Evolutionary conservation across 495 filamentous ascomycete genomes (phyloP), one percentile per base, ranked within the genome.

Genomic region (Neurospora discreta): DNA sequence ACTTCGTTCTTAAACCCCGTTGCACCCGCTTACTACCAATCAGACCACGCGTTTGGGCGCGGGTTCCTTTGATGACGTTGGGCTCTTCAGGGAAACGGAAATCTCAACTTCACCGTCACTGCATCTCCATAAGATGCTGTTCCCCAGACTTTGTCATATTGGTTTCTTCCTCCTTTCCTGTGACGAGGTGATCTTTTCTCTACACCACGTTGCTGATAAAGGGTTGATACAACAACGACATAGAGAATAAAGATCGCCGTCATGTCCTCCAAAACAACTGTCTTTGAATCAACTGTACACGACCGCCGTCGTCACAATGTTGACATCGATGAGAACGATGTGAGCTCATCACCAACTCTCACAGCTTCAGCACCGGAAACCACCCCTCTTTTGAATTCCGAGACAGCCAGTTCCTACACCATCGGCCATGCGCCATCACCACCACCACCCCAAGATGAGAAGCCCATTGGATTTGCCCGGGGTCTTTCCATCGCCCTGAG

Each of bases 351-450:
- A 15, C 71, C 73, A 5, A 73, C 76, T 15, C 46, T 73, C 0
- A 33, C 75, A 18, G 60, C 74, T 16, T 75, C 77, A 20, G 76
- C 74, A 5, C 71, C 78, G 33, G 83, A 85, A 43, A 72, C 78
- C 44, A 81, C 82, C 30, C 81, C 83, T 10, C 78, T 84, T 3
- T 74, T 85, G 30, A 70, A 70, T 36, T 81, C 82, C 18, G 80
- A 80, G 42, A 73, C 68, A 2, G 71, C 75, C 33, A 76, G 76
- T 69, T 76, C 75, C 0, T 36, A 69, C 3, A 77, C 74, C 16
- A 69, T 74, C 69, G 72, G 72, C 33, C 71, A 78, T 72, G 74
- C 3, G 13, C 70, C 69, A 13, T 69, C 67, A 5, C 44, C 39
- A 39, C 8, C 65, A 69, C 3, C 42, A 26, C 69, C n/a, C 5